Conservation (phyloP, 768 basidiomycete species). For the Daedaleopsis nitida region DNA sequence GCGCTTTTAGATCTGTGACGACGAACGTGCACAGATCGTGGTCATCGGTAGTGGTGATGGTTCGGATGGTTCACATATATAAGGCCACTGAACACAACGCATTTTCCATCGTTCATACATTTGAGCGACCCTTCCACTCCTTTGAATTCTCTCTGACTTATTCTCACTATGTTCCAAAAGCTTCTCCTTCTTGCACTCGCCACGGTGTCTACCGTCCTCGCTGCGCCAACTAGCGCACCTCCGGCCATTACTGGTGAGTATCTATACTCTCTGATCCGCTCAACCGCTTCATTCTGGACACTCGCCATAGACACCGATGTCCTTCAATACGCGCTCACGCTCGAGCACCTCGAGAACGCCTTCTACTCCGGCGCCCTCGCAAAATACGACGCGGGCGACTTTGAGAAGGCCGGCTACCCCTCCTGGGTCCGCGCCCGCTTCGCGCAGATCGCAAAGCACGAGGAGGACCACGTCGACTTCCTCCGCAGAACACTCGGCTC, state of each 20-base stretch:
- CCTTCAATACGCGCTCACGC: constrained; percentile 49
- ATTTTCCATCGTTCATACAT: too few relatives aligned
- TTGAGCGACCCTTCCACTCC: too few relatives aligned
- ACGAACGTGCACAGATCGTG: too few relatives aligned
- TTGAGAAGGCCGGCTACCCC: constrained; percentile 49
- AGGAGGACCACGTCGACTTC: constrained; percentile 55
- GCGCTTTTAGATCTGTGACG: too few relatives aligned
- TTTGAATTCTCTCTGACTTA: too few relatives aligned
- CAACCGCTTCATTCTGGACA: too few relatives aligned
- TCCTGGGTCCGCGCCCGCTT: constrained; percentile 52
- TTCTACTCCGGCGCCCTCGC: constrained; percentile 49
- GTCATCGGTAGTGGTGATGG: too few relatives aligned
- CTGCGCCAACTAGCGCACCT: constrained; percentile 11
- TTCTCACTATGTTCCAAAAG: constrained; percentile 8
- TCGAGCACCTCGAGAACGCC: constrained; percentile 49
- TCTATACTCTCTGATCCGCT: neutral
- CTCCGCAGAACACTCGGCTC: constrained; percentile 48
- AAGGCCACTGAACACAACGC: too few relatives aligned
- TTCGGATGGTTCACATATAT: too few relatives aligned
- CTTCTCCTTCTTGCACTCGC: constrained; percentile 13
- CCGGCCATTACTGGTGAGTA: constrained; percentile 9
- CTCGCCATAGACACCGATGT: constrained; percentile 27
- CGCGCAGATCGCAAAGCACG: constrained; percentile 55
- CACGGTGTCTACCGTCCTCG: constrained; percentile 13
- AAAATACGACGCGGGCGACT: constrained; percentile 47